Evolutionary conservation across 1,284 basidiomycete genomes (phyloP).

Genomic region (Trametes sp.): DNA sequence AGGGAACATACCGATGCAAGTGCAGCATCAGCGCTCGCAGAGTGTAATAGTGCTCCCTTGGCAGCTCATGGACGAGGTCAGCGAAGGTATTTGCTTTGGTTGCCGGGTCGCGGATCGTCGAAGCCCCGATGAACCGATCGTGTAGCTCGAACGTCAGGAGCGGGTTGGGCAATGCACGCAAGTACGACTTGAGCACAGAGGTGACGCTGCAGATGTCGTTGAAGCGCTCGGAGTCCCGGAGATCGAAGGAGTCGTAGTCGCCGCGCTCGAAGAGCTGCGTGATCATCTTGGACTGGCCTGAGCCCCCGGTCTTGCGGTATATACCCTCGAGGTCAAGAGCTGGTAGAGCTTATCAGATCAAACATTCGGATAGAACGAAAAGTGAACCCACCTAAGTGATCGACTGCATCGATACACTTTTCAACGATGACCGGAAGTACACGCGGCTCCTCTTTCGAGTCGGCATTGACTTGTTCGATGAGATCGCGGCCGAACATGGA

Average conservation of each 20-base stretch:
- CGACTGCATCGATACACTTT: slow-evolving; percentile 95
- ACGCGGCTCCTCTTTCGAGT: slow-evolving; percentile 67
- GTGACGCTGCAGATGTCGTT: slow-evolving; percentile 98
- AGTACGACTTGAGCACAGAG: slow-evolving; percentile 96
- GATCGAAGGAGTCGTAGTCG: slow-evolving; percentile 88
- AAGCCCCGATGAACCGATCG: slow-evolving; percentile 85
- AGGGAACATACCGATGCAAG: slow-evolving; percentile 71
- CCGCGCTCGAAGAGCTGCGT: slow-evolving; percentile 95
- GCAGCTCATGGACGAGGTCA: slow-evolving; percentile 81
- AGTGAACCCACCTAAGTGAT: slow-evolving; percentile 71
- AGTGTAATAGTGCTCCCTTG: slow-evolving; percentile 89
- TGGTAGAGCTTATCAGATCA: slow-evolving; percentile 37
- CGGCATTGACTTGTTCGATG: slow-evolving; percentile 81
- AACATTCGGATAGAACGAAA: slow-evolving; percentile 1
- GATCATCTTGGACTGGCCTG: slow-evolving; percentile 91
- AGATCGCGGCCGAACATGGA: slow-evolving; percentile 94
- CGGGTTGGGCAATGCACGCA: slow-evolving; percentile 90
- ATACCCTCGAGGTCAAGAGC: slow-evolving; percentile 95
- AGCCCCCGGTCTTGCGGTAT: slow-evolving; percentile 97
- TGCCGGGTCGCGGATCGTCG: slow-evolving; percentile 71
- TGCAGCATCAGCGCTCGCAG: slow-evolving; percentile 87
- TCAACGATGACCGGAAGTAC: slow-evolving; percentile 90
- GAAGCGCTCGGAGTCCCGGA: slow-evolving; percentile 88
- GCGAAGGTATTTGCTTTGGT: slow-evolving; percentile 70
- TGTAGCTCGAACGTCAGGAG: slow-evolving; percentile 92